Percentiles rank a stretch among this genome's conserved stretches.
Evolutionary conservation across 2,329 filamentous ascomycete genomes (phyloP).

Genomic region (Clonostachys byssicola): DNA sequence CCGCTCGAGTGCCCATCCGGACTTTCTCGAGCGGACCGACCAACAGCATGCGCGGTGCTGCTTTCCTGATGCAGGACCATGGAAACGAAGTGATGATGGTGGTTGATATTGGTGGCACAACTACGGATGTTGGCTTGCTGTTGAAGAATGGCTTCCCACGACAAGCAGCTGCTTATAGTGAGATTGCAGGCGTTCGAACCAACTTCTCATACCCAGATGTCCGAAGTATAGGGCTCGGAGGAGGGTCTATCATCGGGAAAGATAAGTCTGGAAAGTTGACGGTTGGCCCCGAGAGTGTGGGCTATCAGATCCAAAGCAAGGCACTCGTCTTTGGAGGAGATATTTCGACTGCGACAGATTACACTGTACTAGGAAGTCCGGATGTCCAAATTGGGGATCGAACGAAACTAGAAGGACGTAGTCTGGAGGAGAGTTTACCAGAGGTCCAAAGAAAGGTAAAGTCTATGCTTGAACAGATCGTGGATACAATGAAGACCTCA

Average conservation of each 20-base stretch:
- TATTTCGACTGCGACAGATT: slow-evolving; percentile 55
- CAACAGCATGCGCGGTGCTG: slow-evolving; percentile 60
- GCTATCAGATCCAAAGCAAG: slow-evolving; percentile 48
- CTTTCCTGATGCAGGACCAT: slow-evolving; percentile 39
- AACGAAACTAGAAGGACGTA: slow-evolving; percentile 20
- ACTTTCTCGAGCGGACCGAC: slow-evolving; percentile 62
- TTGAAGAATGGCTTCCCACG: slow-evolving; percentile 59
- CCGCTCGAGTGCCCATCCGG: slow-evolving; percentile 51
- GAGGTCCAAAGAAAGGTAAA: slow-evolving; percentile 36
- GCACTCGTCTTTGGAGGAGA: slow-evolving; percentile 53
- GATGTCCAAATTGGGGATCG: slow-evolving; percentile 34
- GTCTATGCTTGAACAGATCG: slow-evolving; percentile 46
- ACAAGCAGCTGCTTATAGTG: slow-evolving; percentile 57
- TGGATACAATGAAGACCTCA: slow-evolving; percentile 61
- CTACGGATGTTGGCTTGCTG: slow-evolving; percentile 58
- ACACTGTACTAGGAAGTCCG: slow-evolving; percentile 28
- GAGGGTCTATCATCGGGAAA: slow-evolving; percentile 47
- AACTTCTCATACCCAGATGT: slow-evolving; percentile 56
- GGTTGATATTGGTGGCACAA: slow-evolving; percentile 64
- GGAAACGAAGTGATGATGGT: slow-evolving; percentile 45
- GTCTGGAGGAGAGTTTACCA: slow-evolving; percentile 23
- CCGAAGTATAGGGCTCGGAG: slow-evolving; percentile 55
- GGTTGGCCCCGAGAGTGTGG: slow-evolving; percentile 58
- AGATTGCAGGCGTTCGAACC: slow-evolving; percentile 58
- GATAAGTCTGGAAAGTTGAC: slow-evolving; percentile 26